phyloP scores from a whole-genome alignment of 2,329 filamentous ascomycete genomes.

The Exophiala aquamarina region DNA sequence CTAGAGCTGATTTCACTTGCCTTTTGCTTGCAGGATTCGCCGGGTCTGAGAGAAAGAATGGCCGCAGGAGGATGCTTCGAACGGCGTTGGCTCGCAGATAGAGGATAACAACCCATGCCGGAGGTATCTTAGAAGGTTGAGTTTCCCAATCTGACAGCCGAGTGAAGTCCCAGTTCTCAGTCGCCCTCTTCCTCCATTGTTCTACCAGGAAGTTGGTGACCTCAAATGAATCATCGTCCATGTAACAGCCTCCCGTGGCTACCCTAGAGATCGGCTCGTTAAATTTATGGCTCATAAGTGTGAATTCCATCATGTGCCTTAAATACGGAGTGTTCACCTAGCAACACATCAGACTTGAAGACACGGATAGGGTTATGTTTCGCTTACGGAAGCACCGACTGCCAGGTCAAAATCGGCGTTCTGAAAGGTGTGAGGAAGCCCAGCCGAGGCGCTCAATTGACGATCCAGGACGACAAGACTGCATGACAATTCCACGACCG shows the following conservation, averaged over 20 bases:
- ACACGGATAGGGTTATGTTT: too few relatives aligned
- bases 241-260: background rate
- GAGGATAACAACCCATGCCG: background rate
- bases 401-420: background rate
- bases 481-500: constrained; percentile 1
- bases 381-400: background rate
- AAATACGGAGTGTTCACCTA: background rate
- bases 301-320: constrained; percentile 1
- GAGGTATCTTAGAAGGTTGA: background rate
- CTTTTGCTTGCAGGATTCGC: constrained; percentile 1
- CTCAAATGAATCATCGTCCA: constrained; percentile 3
- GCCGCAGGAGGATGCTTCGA: background rate
- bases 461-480: constrained; percentile 2
- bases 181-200: constrained; percentile 1
- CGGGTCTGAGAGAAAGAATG: constrained; percentile 1
- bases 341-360: too few relatives aligned
- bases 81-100: constrained; percentile 1
- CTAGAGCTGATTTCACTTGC: background rate
- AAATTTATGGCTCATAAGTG: constrained; percentile 2
- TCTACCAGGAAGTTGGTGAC: constrained; percentile 1
- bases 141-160: background rate
- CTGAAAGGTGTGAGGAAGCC: constrained; percentile 1
- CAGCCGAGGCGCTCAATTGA: constrained; percentile 1
- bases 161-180: background rate
- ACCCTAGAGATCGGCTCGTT: constrained; percentile 1